Evolutionary conservation across 2,329 filamentous ascomycete species (phyloP), one percentile per base, ranked within the genome.

Genomic region (Alternaria solani): DNA sequence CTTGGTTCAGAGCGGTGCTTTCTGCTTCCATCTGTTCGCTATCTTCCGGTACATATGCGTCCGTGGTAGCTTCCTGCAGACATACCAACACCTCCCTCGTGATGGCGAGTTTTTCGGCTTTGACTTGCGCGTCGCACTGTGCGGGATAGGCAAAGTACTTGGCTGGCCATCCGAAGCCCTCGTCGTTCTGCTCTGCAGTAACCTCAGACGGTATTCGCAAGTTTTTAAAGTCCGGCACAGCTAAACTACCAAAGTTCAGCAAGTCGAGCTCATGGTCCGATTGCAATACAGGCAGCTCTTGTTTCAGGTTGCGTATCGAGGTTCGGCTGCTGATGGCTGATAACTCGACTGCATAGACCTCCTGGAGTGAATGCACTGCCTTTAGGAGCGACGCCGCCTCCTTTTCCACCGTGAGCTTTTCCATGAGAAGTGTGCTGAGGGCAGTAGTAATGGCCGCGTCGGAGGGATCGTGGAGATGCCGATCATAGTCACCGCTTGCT

Each of bases 191-290:
- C 9, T 74, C 71, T 38, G 77, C 55, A 2, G 80, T 55, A 2
- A 66, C 59, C 56, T 82, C 79, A 9, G 78, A 63, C 1, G 68
- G 65, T 12, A 82, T 64, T 7, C 65, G 68, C 7, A 80, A 34
- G 5, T 75, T 66, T 5, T 55, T 69, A 4, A 77, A 71, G 16
- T 76, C 67, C 1, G 73, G 72, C 34, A 63, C 53, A 7, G 64
- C 53, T 8, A 49, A 57, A 28, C 56, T 70, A 16, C 71, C 72
- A 59, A 85, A 81, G 4, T 61, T 60, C n/a, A 72, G 61, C 53
- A 84, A 62, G 64, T 85, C 83, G 25, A 80, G 65, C 36, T 83
- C 79, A 61, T 81, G 74, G 62, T 85, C 82, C 3, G 74, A 77
- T 3, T n/a, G 55, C 7, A 86, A 72, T 0, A 86, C 51, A 3